phyloP scores from a whole-genome alignment of 179 eudicot genomes.

The Sideroxylon spinosum region DNA sequence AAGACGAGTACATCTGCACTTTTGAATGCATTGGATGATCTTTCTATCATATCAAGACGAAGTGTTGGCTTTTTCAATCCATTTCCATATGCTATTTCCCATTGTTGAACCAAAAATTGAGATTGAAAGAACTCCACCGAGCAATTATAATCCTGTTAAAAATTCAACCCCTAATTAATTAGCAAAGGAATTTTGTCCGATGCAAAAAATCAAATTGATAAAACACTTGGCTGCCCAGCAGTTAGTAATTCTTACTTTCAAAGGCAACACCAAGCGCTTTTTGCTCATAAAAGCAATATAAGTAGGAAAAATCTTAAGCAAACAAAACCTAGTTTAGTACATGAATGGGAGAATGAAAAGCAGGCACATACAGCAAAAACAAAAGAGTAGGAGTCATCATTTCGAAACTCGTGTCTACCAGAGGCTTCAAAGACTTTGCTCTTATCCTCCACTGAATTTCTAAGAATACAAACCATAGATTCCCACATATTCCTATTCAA shows the following conservation, averaged over 20 bases:
- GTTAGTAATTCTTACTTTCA: not conserved
- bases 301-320: not conserved
- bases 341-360: not conserved
- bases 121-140: conserved; percentile 57
- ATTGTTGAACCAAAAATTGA: conserved; percentile 52
- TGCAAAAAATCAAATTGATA: not conserved
- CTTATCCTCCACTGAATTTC: conserved; percentile 62
- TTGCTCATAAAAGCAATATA: not conserved
- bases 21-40: conserved; percentile 31
- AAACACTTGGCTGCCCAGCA: not conserved
- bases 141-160: conserved; percentile 39
- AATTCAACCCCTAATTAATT: conserved; percentile 1
- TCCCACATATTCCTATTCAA: conserved; percentile 97
- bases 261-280: not conserved
- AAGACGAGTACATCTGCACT: conserved; percentile 44
- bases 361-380: conserved; percentile 36
- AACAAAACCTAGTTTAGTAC: not conserved
- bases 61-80: conserved; percentile 44
- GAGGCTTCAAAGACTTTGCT: conserved; percentile 67
- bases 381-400: conserved; percentile 58
- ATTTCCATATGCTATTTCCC: conserved; percentile 31
- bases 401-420: conserved; percentile 51
- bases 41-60: conserved; percentile 42
- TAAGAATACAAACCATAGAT: conserved; percentile 69
- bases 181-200: not conserved